Evolutionary conservation across 2,329 filamentous ascomycete genomes (phyloP).

Genomic region (Hypocrella siamensis): DNA sequence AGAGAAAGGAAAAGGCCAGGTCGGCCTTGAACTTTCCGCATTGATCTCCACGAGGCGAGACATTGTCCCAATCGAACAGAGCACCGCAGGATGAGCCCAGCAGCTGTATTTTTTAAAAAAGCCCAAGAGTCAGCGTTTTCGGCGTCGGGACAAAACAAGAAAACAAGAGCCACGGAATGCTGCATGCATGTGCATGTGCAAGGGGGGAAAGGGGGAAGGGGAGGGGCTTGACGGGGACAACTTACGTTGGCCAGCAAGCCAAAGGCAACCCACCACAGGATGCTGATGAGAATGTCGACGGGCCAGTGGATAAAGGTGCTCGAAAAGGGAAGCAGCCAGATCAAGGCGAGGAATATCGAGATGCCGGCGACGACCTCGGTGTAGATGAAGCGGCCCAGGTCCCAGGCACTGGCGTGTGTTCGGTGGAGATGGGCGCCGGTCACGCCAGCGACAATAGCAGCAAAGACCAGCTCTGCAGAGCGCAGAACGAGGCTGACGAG

Average conservation of each 20-base stretch:
- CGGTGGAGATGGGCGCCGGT: constrained; percentile 49
- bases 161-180: no score
- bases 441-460: constrained; percentile 55
- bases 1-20: constrained; percentile 57
- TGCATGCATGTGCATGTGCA: no score
- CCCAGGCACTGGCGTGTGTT: constrained; percentile 31
- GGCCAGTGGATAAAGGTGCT: constrained; percentile 55
- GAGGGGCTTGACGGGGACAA: constrained; percentile 5
- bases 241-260: constrained; percentile 47
- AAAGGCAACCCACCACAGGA: constrained; percentile 56
- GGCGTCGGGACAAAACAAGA: background rate
- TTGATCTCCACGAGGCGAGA: constrained; percentile 29
- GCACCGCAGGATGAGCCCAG: constrained; percentile 34
- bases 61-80: constrained; percentile 43
- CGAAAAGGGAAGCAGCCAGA: constrained; percentile 61
- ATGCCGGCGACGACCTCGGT: constrained; percentile 55
- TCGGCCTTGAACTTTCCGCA: constrained; percentile 58
- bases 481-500: constrained; percentile 23
- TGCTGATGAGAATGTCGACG: constrained; percentile 51
- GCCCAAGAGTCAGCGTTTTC: background rate
- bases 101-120: constrained; percentile 13
- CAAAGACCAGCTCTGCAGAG: constrained; percentile 45
- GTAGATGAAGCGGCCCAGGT: constrained; percentile 55
- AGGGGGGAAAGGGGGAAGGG: background rate
- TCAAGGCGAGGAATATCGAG: constrained; percentile 49